Evolutionary conservation across 2,329 filamentous ascomycete genomes (phyloP).

Genomic region (Neonectria ditissima): DNA sequence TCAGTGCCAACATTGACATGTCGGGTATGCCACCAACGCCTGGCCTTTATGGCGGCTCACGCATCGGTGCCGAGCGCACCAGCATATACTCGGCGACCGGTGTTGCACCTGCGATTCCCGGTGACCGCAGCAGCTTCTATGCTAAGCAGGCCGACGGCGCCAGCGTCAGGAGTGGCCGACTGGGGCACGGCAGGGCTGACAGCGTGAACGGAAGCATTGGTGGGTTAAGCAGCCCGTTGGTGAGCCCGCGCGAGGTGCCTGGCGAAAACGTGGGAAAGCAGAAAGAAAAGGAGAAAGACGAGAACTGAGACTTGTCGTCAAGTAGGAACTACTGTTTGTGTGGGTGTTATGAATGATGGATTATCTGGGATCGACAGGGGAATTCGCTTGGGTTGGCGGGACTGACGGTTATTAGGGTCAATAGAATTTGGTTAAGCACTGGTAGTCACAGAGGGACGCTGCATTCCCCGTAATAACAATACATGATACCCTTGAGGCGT

Average conservation of each 20-base stretch:
- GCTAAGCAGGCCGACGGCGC: conserved; percentile 77
- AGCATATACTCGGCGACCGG: conserved; percentile 86
- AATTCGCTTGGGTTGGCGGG: conserved; percentile 17
- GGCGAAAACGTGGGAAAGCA: conserved; percentile 51
- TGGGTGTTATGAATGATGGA: conserved; percentile 33
- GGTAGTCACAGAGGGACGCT: conserved; percentile 33
- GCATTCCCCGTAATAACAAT: conserved; percentile 41
- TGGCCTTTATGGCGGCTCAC: conserved; percentile 64
- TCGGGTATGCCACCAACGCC: conserved; percentile 58
- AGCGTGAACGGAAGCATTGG: conserved; percentile 83
- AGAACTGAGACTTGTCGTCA: conserved; percentile 26
- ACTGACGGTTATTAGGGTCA: conserved; percentile 32
- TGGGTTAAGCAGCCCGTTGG: conserved; percentile 70
- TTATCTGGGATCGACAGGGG: conserved; percentile 27
- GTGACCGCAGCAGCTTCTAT: conserved; percentile 87
- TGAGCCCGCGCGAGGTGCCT: conserved; percentile 64
- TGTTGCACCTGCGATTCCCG: conserved; percentile 71
- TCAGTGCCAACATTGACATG: conserved; percentile 76
- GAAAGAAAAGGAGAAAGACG: conserved; percentile 47
- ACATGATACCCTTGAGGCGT: conserved; percentile 47
- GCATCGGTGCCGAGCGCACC: conserved; percentile 70
- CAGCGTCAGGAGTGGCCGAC: conserved; percentile 81
- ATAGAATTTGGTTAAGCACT: conserved; percentile 40
- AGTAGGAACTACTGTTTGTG: conserved; percentile 28
- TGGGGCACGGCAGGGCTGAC: conserved; percentile 83